phyloP scores from a whole-genome alignment of 2,329 filamentous ascomycete species.

The Fusarium continuum region DNA sequence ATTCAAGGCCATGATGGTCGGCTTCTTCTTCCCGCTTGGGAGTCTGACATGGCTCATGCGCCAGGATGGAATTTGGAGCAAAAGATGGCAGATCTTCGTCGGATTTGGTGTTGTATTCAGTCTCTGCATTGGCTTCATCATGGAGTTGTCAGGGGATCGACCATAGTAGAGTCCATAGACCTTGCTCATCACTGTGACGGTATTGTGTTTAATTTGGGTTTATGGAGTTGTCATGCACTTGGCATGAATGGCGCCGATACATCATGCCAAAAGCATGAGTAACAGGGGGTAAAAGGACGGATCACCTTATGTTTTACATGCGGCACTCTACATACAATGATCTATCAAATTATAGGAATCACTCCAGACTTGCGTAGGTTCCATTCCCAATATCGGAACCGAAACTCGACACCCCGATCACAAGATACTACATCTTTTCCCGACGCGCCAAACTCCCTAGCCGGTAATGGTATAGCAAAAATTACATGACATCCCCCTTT shows the following conservation, averaged over 20 bases:
- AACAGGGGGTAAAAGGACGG: neutral
- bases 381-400: slow-evolving; percentile 26
- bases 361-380: slow-evolving; percentile 31
- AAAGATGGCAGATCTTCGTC: slow-evolving; percentile 86
- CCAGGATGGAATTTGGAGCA: slow-evolving; percentile 87
- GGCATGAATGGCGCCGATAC: neutral
- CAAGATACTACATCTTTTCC: slow-evolving; percentile 29
- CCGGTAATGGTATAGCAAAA: slow-evolving; percentile 37
- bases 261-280: neutral
- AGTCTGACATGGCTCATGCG: slow-evolving; percentile 85
- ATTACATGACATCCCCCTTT: slow-evolving; percentile 28
- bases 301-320: slow-evolving; percentile 16
- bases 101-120: slow-evolving; percentile 85
- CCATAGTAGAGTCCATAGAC: slow-evolving; percentile 10
- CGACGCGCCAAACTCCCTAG: slow-evolving; percentile 41
- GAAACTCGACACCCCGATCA: slow-evolving; percentile 15
- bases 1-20: slow-evolving; percentile 86
- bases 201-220: slow-evolving; percentile 46
- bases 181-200: neutral
- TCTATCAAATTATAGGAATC: slow-evolving; percentile 26
- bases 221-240: slow-evolving; percentile 53
- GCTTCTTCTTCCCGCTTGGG: slow-evolving; percentile 94
- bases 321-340: slow-evolving; percentile 1
- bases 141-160: slow-evolving; percentile 53
- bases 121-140: slow-evolving; percentile 76